Percentiles rank a stretch among this genome's conserved stretches.
phyloP scores from a whole-genome alignment of 768 basidiomycete species.

The Podaxis sp. region DNA sequence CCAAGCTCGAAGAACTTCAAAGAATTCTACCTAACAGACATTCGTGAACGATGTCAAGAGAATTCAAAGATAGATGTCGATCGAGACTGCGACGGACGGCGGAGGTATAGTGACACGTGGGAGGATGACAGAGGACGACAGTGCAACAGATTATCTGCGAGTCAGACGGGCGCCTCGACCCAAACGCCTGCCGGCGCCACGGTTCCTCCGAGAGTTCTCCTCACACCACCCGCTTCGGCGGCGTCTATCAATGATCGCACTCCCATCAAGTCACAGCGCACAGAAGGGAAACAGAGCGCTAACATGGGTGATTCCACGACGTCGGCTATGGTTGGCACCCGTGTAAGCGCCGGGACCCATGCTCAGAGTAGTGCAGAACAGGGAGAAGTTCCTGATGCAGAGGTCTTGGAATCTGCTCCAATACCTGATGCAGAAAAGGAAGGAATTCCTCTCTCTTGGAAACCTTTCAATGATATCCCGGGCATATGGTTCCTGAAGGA shows the following conservation, averaged over 20 bases:
- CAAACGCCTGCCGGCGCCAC: neutral
- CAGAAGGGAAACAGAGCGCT: neutral
- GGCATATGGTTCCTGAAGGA: conserved; percentile 39
- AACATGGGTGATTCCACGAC: neutral
- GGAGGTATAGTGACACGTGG: neutral
- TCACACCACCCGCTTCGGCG: neutral
- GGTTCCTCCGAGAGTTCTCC: neutral
- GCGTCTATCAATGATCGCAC: neutral
- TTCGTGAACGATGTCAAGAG: neutral
- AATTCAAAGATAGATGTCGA: neutral
- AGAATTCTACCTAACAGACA: neutral
- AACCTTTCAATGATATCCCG: conserved; percentile 34
- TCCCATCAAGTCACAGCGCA: neutral
- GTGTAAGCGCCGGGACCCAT: neutral
- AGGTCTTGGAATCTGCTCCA: neutral
- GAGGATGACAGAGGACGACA: neutral
- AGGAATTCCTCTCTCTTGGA: neutral
- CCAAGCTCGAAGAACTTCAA: neutral
- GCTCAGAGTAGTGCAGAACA: neutral
- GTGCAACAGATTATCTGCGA: neutral
- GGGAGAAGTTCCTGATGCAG: neutral
- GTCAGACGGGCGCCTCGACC: neutral
- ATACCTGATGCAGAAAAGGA: neutral
- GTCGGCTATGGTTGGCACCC: neutral
- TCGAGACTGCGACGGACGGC: neutral